Percentiles rank a stretch among this genome's conserved stretches.
phyloP scores from a whole-genome alignment of 768 basidiomycete species.

The Leccinum variicolor region DNA sequence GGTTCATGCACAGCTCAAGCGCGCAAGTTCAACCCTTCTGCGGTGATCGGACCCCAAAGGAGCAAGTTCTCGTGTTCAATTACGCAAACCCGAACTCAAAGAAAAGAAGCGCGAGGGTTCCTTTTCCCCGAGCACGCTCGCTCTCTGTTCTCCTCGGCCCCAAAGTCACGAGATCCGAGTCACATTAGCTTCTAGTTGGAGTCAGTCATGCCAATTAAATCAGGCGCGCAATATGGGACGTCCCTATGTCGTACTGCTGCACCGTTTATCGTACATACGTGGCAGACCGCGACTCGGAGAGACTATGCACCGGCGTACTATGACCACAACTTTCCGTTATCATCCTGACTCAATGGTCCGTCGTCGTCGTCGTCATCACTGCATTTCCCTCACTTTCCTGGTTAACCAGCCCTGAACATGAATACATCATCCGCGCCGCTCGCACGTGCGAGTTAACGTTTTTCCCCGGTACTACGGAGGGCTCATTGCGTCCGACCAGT shows the following conservation, averaged over 20 bases:
- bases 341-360: not conserved
- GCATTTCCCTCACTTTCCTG: not conserved
- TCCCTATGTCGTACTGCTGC: not conserved
- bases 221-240: not conserved
- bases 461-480: not conserved
- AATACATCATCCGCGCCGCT: too few species aligned
- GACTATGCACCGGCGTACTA: not conserved
- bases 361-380: not conserved
- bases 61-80: slow-evolving; percentile 7
- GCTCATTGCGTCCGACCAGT: not conserved
- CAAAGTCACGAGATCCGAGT: not conserved
- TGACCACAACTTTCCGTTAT: not conserved
- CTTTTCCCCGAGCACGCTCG: not conserved
- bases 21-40: not conserved
- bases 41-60: slow-evolving; percentile 12
- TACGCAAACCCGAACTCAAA: not conserved
- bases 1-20: not conserved
- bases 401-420: not conserved
- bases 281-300: not conserved
- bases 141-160: not conserved
- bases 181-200: not conserved
- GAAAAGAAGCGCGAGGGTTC: not conserved
- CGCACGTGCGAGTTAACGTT: not conserved
- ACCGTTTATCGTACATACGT: not conserved
- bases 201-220: not conserved